A percentile compares a stretch with the other conserved stretches of the same genome.
These are phyloP conservation scores for Phytophthora boehmeriae DNA, from an alignment of 352 stramenopile species.

Conservation along the genomic window DNA sequence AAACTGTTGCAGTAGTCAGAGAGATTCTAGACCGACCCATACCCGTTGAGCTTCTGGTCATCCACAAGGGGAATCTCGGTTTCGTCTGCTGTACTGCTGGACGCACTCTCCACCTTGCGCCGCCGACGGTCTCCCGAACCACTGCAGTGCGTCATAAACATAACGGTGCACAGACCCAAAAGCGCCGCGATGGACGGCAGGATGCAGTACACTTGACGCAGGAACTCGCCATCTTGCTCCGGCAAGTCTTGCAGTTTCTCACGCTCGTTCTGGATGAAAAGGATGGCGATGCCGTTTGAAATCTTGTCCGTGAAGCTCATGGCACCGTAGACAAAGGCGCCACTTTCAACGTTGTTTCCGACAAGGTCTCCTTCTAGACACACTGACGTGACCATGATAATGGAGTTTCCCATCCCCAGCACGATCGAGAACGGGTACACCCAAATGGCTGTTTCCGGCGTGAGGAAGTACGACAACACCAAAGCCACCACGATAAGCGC, in stretches of 20 bases:
- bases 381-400: slow-evolving; percentile 89
- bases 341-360: slow-evolving; percentile 81
- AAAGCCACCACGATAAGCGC: slow-evolving; percentile 60
- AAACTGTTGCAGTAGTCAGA: background rate
- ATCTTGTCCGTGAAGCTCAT: slow-evolving; percentile 92
- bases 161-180: slow-evolving; percentile 60
- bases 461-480: slow-evolving; percentile 62
- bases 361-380: slow-evolving; percentile 84
- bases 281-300: slow-evolving; percentile 81
- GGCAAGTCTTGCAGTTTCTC: slow-evolving; percentile 68
- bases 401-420: slow-evolving; percentile 84
- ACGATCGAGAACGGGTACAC: slow-evolving; percentile 76
- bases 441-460: slow-evolving; percentile 60
- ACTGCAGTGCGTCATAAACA: slow-evolving; percentile 80
- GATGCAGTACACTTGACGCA: slow-evolving; percentile 79
- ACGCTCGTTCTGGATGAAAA: slow-evolving; percentile 84
- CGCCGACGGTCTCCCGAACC: slow-evolving; percentile 31
- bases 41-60: slow-evolving; percentile 18
- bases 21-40: slow-evolving; percentile 23
- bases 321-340: slow-evolving; percentile 85
- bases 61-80: slow-evolving; percentile 29
- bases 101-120: slow-evolving; percentile 24
- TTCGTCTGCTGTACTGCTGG: slow-evolving; percentile 35
- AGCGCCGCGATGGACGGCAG: slow-evolving; percentile 67
- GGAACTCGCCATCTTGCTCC: slow-evolving; percentile 64